Percentiles rank a stretch among this genome's conserved stretches.
phyloP scores from a whole-genome alignment of 2,329 filamentous ascomycete genomes.

The Diplodia intermedia region DNA sequence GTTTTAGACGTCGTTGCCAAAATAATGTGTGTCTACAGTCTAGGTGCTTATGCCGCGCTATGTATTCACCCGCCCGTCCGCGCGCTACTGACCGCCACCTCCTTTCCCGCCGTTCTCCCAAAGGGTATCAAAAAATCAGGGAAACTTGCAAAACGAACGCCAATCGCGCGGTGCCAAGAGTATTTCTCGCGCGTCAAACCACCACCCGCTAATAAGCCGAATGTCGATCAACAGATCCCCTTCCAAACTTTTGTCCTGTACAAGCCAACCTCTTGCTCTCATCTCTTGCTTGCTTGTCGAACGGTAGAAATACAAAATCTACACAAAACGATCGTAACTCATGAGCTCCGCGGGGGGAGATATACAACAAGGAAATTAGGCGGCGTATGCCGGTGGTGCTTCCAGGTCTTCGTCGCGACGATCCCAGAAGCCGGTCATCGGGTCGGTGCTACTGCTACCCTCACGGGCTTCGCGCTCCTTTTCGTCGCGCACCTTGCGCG shows the following conservation, averaged over 20 bases:
- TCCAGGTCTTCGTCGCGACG: slow-evolving; percentile 40
- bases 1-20: neutral
- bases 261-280: neutral
- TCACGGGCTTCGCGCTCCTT: slow-evolving; percentile 58
- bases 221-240: slow-evolving; percentile 19
- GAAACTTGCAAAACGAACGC: slow-evolving; percentile 32
- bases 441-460: slow-evolving; percentile 3
- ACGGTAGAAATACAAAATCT: slow-evolving; percentile 25
- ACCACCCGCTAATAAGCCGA: slow-evolving; percentile 13
- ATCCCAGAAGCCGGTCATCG: slow-evolving; percentile 37
- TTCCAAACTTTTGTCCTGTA: slow-evolving; percentile 24
- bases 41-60: slow-evolving; percentile 2
- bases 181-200: slow-evolving; percentile 25
- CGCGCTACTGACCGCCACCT: slow-evolving; percentile 23
- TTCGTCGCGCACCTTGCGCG: slow-evolving; percentile 84
- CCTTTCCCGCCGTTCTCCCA: slow-evolving; percentile 18
- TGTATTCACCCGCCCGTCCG: slow-evolving; percentile 12
- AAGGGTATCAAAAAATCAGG: slow-evolving; percentile 30
- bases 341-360: neutral
- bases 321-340: slow-evolving; percentile 26
- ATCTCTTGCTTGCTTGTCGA: neutral
- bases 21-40: slow-evolving; percentile 27
- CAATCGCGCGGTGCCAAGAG: slow-evolving; percentile 16
- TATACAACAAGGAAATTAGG: slow-evolving; percentile 34
- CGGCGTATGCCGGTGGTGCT: slow-evolving; percentile 46